phyloP scores from a whole-genome alignment of 306 rosid genomes.

The Cucumis hystrix region DNA sequence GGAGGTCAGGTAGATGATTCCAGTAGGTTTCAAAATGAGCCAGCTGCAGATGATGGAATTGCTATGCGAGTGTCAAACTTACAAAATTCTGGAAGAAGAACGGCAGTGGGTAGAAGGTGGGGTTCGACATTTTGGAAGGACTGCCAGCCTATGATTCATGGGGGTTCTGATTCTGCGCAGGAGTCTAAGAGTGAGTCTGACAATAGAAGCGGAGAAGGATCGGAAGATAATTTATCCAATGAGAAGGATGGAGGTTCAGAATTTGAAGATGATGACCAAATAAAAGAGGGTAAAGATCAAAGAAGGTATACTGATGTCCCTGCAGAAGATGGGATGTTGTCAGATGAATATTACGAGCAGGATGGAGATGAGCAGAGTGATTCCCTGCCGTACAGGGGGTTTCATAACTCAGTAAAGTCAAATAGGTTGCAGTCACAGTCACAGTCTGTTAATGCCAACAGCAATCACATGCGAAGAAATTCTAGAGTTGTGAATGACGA shows the following conservation, averaged over 20 bases:
- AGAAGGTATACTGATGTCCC: conserved; percentile 69
- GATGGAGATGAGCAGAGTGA: conserved; percentile 88
- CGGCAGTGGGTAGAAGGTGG: conserved; percentile 63
- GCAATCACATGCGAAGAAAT: conserved; percentile 31
- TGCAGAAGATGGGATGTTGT: conserved; percentile 74
- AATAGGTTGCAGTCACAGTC: conserved; percentile 51
- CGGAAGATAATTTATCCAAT: conserved; percentile 57
- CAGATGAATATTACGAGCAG: conserved; percentile 98
- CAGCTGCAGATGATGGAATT: conserved; percentile 32
- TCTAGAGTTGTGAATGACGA: conserved; percentile 38
- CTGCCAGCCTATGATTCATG: conserved; percentile 68
- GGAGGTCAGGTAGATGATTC: conserved; percentile 51
- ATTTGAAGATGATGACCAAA: conserved; percentile 65
- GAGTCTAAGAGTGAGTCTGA: conserved; percentile 75
- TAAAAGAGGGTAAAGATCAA: conserved; percentile 52
- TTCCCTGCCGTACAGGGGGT: conserved; percentile 38
- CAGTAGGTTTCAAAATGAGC: conserved; percentile 45
- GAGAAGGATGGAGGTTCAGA: conserved; percentile 60
- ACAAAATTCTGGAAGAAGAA: conserved; percentile 52
- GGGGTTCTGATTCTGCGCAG: conserved; percentile 69
- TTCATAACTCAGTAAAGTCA: conserved; percentile 30
- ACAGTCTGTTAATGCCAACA: conserved; percentile 23
- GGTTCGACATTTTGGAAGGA: conserved; percentile 97
- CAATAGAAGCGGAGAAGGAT: conserved; percentile 41
- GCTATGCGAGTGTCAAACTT: conserved; percentile 35